phyloP scores from a whole-genome alignment of 352 stramenopile species.

The Phytophthora megakarya region DNA sequence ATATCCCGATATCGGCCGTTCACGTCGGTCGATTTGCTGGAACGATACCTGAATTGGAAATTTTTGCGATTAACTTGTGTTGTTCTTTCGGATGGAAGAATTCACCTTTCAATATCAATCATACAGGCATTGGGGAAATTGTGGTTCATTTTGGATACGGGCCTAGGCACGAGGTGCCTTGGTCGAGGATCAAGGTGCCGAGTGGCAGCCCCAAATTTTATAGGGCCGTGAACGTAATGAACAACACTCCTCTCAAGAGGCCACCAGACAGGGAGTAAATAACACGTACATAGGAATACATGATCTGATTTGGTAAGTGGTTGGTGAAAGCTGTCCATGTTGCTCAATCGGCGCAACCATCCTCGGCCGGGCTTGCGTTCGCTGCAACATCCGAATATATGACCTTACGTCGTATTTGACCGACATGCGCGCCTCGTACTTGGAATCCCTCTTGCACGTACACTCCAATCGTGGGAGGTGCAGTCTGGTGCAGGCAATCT shows the following conservation, averaged over 20 bases:
- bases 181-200: neutral
- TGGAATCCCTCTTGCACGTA: too few species aligned
- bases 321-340: neutral
- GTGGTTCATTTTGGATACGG: neutral
- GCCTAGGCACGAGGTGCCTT: neutral
- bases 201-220: neutral
- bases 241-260: neutral
- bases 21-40: neutral
- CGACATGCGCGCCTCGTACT: neutral
- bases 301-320: neutral
- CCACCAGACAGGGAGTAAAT: neutral
- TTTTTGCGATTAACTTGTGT: neutral
- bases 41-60: neutral
- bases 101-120: neutral
- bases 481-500: neutral
- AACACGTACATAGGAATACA: neutral
- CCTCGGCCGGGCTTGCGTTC: too few species aligned
- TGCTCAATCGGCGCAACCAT: too few species aligned
- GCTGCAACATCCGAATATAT: too few species aligned
- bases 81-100: neutral
- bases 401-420: neutral
- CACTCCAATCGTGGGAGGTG: neutral
- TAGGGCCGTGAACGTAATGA: neutral
- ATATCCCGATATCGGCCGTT: slow-evolving; percentile 4
- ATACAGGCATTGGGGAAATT: neutral